These are phyloP conservation scores for Candida neerlandica DNA, from an alignment of 1,139 yeast genomes.

Conservation along the genomic window DNA sequence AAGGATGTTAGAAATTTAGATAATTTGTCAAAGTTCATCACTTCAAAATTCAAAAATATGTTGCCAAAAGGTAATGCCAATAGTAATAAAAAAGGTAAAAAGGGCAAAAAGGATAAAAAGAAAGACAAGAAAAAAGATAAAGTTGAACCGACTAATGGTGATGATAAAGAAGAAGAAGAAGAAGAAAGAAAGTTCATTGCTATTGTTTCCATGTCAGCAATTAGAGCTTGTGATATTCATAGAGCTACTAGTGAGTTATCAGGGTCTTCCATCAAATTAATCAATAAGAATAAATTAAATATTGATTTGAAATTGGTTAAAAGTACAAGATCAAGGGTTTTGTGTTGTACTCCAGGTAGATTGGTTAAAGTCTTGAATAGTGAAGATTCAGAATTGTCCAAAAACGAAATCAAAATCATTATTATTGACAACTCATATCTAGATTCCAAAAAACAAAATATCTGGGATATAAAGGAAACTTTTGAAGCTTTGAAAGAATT, in stretches of 20 bases:
- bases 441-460: slow-evolving; percentile 62
- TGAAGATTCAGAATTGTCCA: slow-evolving; percentile 41
- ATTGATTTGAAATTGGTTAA: slow-evolving; percentile 58
- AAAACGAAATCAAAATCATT: slow-evolving; percentile 54
- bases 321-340: slow-evolving; percentile 51
- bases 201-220: slow-evolving; percentile 68
- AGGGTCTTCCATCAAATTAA: slow-evolving; percentile 64
- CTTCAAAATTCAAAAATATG: slow-evolving; percentile 45
- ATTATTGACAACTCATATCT: slow-evolving; percentile 67
- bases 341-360: slow-evolving; percentile 71
- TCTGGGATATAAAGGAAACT: slow-evolving; percentile 63
- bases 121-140: slow-evolving; percentile 11
- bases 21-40: slow-evolving; percentile 49
- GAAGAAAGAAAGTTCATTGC: slow-evolving; percentile 51
- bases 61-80: slow-evolving; percentile 30
- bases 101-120: slow-evolving; percentile 21
- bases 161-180: slow-evolving; percentile 14
- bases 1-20: slow-evolving; percentile 48
- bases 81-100: slow-evolving; percentile 26
- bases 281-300: slow-evolving; percentile 64
- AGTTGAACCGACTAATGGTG: slow-evolving; percentile 18
- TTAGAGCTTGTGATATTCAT: slow-evolving; percentile 72
- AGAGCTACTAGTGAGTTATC: slow-evolving; percentile 57
- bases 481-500: slow-evolving; percentile 42
- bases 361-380: slow-evolving; percentile 49